These are phyloP conservation scores for Aspergillus sp. DNA, from an alignment of 2,329 filamentous ascomycete genomes.

Conservation along the genomic window DNA sequence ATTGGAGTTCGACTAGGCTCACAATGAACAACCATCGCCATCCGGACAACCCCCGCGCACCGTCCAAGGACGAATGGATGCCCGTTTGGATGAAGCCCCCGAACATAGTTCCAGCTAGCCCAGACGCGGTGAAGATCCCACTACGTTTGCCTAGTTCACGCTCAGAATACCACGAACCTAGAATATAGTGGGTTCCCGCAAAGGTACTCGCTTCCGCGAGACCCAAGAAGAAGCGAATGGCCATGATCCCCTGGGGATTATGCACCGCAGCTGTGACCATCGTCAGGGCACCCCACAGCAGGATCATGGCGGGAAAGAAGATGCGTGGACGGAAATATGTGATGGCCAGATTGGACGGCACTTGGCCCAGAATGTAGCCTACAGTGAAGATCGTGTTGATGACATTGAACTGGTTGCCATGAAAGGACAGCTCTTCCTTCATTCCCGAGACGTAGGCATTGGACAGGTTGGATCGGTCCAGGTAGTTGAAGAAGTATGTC, in stretches of 20 bases:
- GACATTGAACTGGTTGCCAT: conserved; percentile 29
- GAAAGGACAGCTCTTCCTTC: conserved; percentile 32
- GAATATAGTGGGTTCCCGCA: conserved; percentile 37
- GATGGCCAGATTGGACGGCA: conserved; percentile 25
- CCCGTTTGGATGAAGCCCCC: conserved; percentile 37
- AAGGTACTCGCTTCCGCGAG: conserved; percentile 32
- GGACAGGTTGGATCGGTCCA: conserved; percentile 48
- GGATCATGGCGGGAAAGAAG: conserved; percentile 29
- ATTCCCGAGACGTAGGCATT: conserved; percentile 48
- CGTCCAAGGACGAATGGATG: conserved; percentile 30
- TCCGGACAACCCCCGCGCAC: conserved; percentile 25
- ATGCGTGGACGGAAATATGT: conserved; percentile 25
- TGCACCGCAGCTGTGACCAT: conserved; percentile 31
- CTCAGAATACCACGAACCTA: conserved; percentile 46
- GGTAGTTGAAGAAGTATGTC: conserved; percentile 49
- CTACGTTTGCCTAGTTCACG: conserved; percentile 38
- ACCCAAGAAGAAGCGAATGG: conserved; percentile 39
- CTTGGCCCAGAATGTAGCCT: conserved; percentile 24
- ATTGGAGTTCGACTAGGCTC: neutral
- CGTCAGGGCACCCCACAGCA: conserved; percentile 31
- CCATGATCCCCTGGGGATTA: conserved; percentile 31
- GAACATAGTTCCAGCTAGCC: conserved; percentile 37
- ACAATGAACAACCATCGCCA: conserved; percentile 41
- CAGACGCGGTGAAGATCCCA: conserved; percentile 35
- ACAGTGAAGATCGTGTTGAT: conserved; percentile 27